Base-by-base conservation (phyloP, 345 rosid genomes). In the Gossypium rotundifolium region DNA sequence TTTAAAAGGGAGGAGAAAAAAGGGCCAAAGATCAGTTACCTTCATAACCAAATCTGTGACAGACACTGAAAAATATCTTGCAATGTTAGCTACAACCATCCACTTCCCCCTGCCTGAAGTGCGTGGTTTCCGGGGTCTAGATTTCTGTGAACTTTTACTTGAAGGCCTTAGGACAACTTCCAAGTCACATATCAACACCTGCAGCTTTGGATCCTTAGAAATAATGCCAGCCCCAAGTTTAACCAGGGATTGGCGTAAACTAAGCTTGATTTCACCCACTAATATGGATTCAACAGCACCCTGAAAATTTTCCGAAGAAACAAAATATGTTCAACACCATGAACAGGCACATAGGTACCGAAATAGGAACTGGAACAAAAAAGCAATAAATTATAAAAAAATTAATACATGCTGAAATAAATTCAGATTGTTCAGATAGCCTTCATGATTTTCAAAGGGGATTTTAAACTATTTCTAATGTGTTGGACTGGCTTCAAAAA, bases 251-350 rank as follows among this genome's bases (percentile, higher is more conserved):
- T 93, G 98, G 17, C 98, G 93, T 78, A 95, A 74, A 80, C 99
- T 88, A 63, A 93, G 82, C 83, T 89, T 93, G 76, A 95, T 88
- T 84, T 95, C 99, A 71, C 97, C 93, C 75, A 90, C 90, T 54
- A 91, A 90, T 65, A 95, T 83, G 53, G 98, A 95, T 79, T 95
- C 99, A 83, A 95, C 72, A 52, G 97, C 83, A 82, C 99, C 99
- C 99, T 95, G 91, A 76, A 85, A 77, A 77, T 78, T 73, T 60
- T 73, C 79, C 78, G 76, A 80, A 76, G 62, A 73, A 74, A 70
- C 38, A 55, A 70, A 22, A 52, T 29, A 66, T 71, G 55, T 33
- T 52, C 20, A 77, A 60, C 57, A 71, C 20, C 65, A 73, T 14
- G 44, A 63, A 23, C 38, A 10, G 46, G 14, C 25, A 79, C 16